phyloP scores from a whole-genome alignment of 2,329 filamentous ascomycete genomes.

The Alternaria tenuissima region DNA sequence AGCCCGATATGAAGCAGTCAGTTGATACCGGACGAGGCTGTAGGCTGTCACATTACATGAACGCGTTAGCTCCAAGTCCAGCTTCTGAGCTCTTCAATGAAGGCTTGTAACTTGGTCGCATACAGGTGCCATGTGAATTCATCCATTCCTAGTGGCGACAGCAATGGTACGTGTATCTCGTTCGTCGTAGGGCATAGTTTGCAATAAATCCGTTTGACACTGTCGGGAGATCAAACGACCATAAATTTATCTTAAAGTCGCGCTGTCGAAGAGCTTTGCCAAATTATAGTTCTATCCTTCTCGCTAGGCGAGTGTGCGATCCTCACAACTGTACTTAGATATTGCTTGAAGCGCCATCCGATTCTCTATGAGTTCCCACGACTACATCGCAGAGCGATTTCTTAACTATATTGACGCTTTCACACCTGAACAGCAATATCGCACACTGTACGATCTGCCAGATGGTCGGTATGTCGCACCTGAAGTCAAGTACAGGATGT shows the following conservation, averaged over 20 bases:
- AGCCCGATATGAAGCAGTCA: no score
- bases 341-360: rapidly evolving
- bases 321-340: background rate
- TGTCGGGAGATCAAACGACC: background rate
- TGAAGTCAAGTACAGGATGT: background rate
- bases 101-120: no score
- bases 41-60: no score
- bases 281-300: background rate
- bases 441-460: background rate
- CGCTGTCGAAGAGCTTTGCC: background rate
- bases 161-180: background rate
- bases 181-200: background rate
- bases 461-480: background rate
- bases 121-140: background rate
- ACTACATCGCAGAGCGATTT: background rate
- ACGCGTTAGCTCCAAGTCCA: no score
- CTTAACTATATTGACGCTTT: background rate
- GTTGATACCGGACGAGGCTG: no score
- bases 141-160: background rate
- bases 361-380: background rate
- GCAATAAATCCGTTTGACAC: background rate
- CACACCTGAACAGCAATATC: background rate
- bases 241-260: rapidly evolving
- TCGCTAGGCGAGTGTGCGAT: background rate
- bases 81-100: background rate